Base-by-base conservation (phyloP, 2,329 filamentous ascomycete species). In the Diplocarpon rosae region DNA sequence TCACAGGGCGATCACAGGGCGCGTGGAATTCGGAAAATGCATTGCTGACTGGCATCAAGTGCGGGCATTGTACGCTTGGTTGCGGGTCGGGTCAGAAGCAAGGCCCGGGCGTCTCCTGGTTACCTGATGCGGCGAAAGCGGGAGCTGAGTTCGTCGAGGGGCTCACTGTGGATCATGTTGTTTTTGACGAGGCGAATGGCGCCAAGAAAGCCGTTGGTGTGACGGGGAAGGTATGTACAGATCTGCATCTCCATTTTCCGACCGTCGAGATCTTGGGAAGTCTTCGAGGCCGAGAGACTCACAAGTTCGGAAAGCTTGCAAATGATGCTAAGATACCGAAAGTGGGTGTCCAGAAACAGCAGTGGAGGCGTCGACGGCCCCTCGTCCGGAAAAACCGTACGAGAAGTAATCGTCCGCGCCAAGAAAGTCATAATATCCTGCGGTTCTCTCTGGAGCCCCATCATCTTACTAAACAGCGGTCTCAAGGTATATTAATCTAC, bases 91-190 rank as follows among this genome's bases (percentile, higher is more conserved):
- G 73, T 37, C 78, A 80, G 51, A 95, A 95, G 66, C 80, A 83
- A 62, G 87, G 89, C 0, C 84, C 89, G 0, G 74, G 76, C 0
- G 78, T 85, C 17, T 78, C 77, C 6, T 95, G 79, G 70, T 68
- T 95, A 12, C 85, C 85, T 0, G 85, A 88, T 55, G 88, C 90
- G 2, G 83, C 80, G 1, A 72, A 72, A 42, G 78, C 83, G 0
- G 88, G 88, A 0, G 85, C 88, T 1, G 69, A 74, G 51, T 95
- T 95, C 59, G 75, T 93, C 46, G 87, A 95, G 67, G 88, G 88
- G 0, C 86, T 92, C 56, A 65, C 78, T 15, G 84, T 80, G 0
- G 75, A 85, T 11, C 73, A 73, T 48, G 69, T 95, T 13, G 52
- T 84, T 0, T 94, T 94, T 60, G 75, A 79, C 16, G 67, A 72